Evolutionary conservation across 2,329 filamentous ascomycete genomes (phyloP), one percentile per base, ranked within the genome.

Genomic region (Blumeria graminis): DNA sequence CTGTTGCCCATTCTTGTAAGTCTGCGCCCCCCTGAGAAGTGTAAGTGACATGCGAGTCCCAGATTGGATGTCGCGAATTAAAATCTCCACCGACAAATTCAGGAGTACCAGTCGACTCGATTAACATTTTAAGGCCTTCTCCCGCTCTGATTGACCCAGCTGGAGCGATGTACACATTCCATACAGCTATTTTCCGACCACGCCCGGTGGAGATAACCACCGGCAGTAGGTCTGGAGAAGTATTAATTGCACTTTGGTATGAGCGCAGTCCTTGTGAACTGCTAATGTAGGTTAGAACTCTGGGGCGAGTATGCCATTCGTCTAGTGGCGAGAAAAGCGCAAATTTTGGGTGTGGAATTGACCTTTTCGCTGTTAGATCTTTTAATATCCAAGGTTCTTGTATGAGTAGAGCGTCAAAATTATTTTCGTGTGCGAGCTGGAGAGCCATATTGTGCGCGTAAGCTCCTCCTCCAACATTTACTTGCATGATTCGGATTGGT

Each of bases 271-370:
- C 34, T 11, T 36, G 34, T 36, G 10, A 14, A 8, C 39, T 53
- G 16, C 51, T n/a, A 38, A 53, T 14, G 51, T 53, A 53, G 18
- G 51, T 33, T 39, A 39, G 32, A 16, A 35, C 34, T n/a, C 51
- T 53, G 18, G 51, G 51, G 51, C 51, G 51, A 53, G 32, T 36
- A 35, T 53, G 34, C 51, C 34, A 53, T 53, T 53, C 51, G 16
- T 33, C n/a, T 33, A 53, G 33, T 16, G 51, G 33, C 11, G 51
- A 53, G 14, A 53, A 53, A 4, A 35, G 36, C 32, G n/a, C 22
- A 18, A 53, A 53, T 1, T 38, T 18, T 10, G 34, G 51, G 14
- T 53, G 51, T 38, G 51, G 38, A 18, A 53, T 53, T n/a, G 51
- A 36, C n/a, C 51, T 8, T 18, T 38, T 53, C 18, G n/a, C 32